These are phyloP conservation scores for Calophaca sinica DNA, from an alignment of 306 rosid species.

Conservation along the genomic window DNA sequence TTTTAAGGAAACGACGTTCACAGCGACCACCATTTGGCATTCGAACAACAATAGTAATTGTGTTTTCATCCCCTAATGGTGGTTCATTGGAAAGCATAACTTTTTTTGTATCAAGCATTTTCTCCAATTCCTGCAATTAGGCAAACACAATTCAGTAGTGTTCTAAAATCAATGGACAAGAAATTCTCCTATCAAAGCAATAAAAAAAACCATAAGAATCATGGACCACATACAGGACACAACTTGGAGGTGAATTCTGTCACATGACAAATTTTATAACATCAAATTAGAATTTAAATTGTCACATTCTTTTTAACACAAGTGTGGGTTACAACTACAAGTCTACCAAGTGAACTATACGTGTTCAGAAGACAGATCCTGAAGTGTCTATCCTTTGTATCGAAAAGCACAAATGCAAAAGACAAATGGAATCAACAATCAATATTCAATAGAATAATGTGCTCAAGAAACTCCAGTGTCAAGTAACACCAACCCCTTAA, in stretches of 20 bases:
- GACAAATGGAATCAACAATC: background rate
- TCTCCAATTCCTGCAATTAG: constrained; percentile 57
- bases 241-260: background rate
- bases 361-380: constrained; percentile 7
- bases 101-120: constrained; percentile 51
- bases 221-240: background rate
- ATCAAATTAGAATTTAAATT: background rate
- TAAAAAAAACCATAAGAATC: constrained; percentile 6
- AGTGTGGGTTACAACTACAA: background rate
- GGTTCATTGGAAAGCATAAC: constrained; percentile 72
- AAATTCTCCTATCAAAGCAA: constrained; percentile 15
- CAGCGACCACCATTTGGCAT: constrained; percentile 81
- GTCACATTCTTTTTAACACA: background rate
- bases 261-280: background rate
- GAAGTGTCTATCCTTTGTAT: background rate
- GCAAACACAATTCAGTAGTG: constrained; percentile 25
- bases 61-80: constrained; percentile 59
- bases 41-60: constrained; percentile 71
- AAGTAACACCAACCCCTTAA: background rate
- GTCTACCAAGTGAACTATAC: background rate
- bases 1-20: constrained; percentile 71
- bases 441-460: background rate
- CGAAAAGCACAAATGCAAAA: background rate
- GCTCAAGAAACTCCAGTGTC: background rate
- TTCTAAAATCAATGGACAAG: constrained; percentile 19